These are phyloP conservation scores for Boletus barrowsii DNA, from an alignment of 768 basidiomycete species.

Conservation along the genomic window DNA sequence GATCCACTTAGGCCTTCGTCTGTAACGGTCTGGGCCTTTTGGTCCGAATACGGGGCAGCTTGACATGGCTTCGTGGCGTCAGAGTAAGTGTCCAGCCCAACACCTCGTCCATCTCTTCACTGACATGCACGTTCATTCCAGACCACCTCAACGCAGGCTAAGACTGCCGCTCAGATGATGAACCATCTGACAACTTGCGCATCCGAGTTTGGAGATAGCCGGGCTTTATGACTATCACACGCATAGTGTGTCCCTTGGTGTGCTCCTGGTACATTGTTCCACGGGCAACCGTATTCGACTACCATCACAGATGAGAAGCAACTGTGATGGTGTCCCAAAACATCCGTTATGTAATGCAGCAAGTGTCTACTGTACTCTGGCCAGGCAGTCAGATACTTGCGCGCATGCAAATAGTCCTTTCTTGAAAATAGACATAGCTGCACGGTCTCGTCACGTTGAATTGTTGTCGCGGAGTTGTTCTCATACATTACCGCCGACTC, in stretches of 20 bases:
- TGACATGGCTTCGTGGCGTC: conserved; percentile 2
- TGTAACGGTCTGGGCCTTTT: not conserved
- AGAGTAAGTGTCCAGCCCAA: not conserved
- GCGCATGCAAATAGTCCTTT: not conserved
- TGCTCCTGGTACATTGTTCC: conserved; percentile 15
- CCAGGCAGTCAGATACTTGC: not conserved
- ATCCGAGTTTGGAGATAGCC: conserved; percentile 22
- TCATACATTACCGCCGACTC: no score
- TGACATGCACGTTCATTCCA: not conserved
- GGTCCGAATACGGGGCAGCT: conserved; percentile 16
- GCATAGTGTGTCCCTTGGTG: conserved; percentile 24
- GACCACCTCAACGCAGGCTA: conserved; percentile 1
- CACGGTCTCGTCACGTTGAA: no score
- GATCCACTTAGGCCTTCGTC: not conserved
- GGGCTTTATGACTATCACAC: conserved; percentile 28
- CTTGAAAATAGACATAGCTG: no score
- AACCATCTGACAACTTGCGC: conserved; percentile 8
- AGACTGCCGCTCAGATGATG: conserved; percentile 15
- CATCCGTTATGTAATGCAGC: not conserved
- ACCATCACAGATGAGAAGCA: not conserved
- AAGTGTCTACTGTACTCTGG: conserved; percentile 1
- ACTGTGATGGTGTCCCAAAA: not conserved
- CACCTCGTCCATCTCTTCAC: not conserved
- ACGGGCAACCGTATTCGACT: conserved; percentile 19
- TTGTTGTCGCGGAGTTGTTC: no score